These are phyloP conservation scores for Phlegmacium glaucopus DNA, from an alignment of 768 basidiomycete genomes.

Conservation along the genomic window DNA sequence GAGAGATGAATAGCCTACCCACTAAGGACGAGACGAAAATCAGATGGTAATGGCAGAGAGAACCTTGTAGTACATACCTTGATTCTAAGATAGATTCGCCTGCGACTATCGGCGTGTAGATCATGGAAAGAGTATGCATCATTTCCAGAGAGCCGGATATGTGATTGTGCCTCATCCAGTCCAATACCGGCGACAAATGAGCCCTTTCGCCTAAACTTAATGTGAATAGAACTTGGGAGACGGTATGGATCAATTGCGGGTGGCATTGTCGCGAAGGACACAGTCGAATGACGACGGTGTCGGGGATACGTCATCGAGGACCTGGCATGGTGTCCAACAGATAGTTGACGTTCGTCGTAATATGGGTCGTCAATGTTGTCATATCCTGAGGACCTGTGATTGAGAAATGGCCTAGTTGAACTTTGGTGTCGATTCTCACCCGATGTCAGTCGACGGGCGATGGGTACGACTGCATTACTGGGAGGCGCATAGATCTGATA, in stretches of 20 bases:
- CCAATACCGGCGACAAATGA: constrained; percentile 61
- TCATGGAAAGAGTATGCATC: constrained; percentile 64
- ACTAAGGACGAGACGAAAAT: constrained; percentile 35
- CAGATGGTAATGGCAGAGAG: constrained; percentile 3
- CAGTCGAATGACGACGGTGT: constrained; percentile 48
- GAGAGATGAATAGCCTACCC: constrained; percentile 66
- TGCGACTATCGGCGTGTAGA: constrained; percentile 57
- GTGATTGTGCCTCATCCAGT: constrained; percentile 66
- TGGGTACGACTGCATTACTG: constrained; percentile 31
- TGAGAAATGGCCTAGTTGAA: not conserved
- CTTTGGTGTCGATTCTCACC: constrained; percentile 34
- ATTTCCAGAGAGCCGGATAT: constrained; percentile 55
- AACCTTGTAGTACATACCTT: constrained; percentile 40
- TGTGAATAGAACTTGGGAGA: constrained; percentile 43
- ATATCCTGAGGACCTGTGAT: constrained; percentile 31
- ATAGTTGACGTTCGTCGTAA: constrained; percentile 44
- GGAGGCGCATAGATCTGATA: constrained; percentile 47
- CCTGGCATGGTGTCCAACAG: constrained; percentile 34
- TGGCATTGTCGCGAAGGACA: constrained; percentile 41
- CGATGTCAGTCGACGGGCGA: constrained; percentile 34
- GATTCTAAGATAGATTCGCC: constrained; percentile 59
- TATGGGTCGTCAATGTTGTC: constrained; percentile 57
- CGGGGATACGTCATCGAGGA: constrained; percentile 34
- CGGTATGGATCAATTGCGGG: constrained; percentile 42
- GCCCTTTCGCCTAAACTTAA: constrained; percentile 77